A percentile compares a stretch with the other conserved stretches of the same genome.
Evolutionary conservation across 257 asterid species (phyloP).

Genomic region (Solanum stenotomum): DNA sequence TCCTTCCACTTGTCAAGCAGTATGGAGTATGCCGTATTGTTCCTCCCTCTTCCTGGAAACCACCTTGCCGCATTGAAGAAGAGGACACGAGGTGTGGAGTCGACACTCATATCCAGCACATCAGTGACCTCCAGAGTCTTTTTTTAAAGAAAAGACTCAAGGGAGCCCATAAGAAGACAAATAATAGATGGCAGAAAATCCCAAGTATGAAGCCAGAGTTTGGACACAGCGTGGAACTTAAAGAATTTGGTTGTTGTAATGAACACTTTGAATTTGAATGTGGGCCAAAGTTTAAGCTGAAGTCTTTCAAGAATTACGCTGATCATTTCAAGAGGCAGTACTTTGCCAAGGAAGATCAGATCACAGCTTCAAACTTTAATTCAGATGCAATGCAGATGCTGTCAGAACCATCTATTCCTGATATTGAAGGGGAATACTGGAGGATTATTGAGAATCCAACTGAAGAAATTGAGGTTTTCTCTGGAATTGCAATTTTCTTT

Average conservation of each 20-base stretch:
- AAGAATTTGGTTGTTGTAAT: conserved; percentile 12
- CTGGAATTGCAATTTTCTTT: neutral
- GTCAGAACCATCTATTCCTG: conserved; percentile 31
- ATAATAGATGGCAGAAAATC: conserved; percentile 22
- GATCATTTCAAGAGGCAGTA: conserved; percentile 66
- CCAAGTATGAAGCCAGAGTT: neutral
- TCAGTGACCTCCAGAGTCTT: conserved; percentile 33
- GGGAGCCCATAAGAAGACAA: conserved; percentile 18
- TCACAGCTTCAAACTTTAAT: conserved; percentile 2
- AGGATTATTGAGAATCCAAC: conserved; percentile 58
- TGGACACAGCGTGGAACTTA: conserved; percentile 17
- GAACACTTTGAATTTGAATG: conserved; percentile 21
- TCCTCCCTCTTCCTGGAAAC: conserved; percentile 84
- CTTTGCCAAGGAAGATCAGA: conserved; percentile 29
- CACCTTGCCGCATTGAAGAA: conserved; percentile 37
- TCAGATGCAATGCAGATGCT: neutral
- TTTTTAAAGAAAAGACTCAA: conserved; percentile 19
- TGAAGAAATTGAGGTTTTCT: conserved; percentile 71
- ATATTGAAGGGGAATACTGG: conserved; percentile 91
- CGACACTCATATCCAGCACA: conserved; percentile 37
- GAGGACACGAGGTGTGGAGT: conserved; percentile 39
- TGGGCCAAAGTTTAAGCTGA: conserved; percentile 54
- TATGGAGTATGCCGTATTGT: conserved; percentile 89
- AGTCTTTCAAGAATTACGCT: conserved; percentile 54
- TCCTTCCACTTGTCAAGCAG: conserved; percentile 49